phyloP scores from a whole-genome alignment of 2,329 filamentous ascomycete species.

The Albophoma yamanashiensis region DNA sequence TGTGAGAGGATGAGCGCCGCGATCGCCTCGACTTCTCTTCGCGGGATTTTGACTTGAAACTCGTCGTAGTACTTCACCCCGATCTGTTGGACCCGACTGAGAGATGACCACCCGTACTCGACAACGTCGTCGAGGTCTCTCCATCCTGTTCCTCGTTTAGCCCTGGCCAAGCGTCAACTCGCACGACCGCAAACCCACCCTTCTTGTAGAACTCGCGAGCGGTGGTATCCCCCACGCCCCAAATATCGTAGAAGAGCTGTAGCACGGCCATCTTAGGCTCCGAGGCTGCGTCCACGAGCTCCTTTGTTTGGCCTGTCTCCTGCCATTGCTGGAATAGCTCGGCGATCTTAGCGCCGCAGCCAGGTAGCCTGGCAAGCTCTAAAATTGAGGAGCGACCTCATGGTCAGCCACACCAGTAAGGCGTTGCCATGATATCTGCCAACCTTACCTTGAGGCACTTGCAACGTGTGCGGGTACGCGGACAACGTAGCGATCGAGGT shows the following conservation, averaged over 20 bases:
- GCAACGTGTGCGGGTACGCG: slow-evolving; percentile 57
- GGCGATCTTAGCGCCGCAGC: slow-evolving; percentile 72
- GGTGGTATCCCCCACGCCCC: slow-evolving; percentile 80
- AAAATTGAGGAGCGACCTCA: no score
- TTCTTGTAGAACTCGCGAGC: slow-evolving; percentile 72
- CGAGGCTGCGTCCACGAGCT: slow-evolving; percentile 51
- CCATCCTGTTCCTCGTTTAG: slow-evolving; percentile 44
- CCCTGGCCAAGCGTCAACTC: not conserved
- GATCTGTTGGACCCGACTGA: slow-evolving; percentile 81
- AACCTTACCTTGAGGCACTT: slow-evolving; percentile 27
- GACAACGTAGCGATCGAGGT: slow-evolving; percentile 74
- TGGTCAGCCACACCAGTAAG: not conserved
- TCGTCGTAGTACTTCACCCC: slow-evolving; percentile 92
- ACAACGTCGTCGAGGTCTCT: slow-evolving; percentile 77
- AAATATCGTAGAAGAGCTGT: slow-evolving; percentile 69
- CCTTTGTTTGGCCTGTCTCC: slow-evolving; percentile 46
- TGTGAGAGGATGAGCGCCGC: slow-evolving; percentile 51
- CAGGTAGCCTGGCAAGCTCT: slow-evolving; percentile 54
- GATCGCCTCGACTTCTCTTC: slow-evolving; percentile 64
- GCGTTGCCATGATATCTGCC: no score
- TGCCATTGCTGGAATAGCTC: slow-evolving; percentile 68
- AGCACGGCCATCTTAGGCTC: slow-evolving; percentile 57
- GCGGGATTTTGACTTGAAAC: slow-evolving; percentile 59
- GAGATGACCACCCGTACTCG: slow-evolving; percentile 64
- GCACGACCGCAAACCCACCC: slow-evolving; percentile 15